phyloP scores from a whole-genome alignment of 768 basidiomycete genomes.

The Pholiota conissans region DNA sequence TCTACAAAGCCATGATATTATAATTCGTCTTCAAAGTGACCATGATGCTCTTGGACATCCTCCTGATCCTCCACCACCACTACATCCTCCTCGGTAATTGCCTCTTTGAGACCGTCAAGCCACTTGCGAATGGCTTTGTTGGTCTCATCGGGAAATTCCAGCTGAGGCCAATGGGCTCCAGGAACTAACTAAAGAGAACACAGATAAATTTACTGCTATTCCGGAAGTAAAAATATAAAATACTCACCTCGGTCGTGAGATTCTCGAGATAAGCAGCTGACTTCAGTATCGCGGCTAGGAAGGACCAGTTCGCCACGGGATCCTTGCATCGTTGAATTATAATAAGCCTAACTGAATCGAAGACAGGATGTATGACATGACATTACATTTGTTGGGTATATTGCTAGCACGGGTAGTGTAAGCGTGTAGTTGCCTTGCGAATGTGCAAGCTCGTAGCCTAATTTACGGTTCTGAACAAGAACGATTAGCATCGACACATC shows the following conservation, averaged over 20 bases:
- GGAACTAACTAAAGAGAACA: constrained; percentile 44
- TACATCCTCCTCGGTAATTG: too few species aligned
- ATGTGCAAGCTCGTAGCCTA: constrained; percentile 39
- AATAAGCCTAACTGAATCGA: not conserved
- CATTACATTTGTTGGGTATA: constrained; percentile 39
- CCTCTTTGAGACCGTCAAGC: constrained; percentile 30
- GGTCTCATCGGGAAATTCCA: constrained; percentile 55
- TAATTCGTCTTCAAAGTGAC: constrained; percentile 1
- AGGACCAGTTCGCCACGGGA: constrained; percentile 46
- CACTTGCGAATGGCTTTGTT: constrained; percentile 54
- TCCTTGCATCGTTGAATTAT: constrained; percentile 32
- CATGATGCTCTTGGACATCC: not conserved
- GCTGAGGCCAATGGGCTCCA: constrained; percentile 68
- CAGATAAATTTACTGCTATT: not conserved
- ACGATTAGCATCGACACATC: not conserved
- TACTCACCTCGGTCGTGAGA: constrained; percentile 36
- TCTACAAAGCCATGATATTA: not conserved
- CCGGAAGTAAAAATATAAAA: not conserved
- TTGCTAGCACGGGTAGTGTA: constrained; percentile 41
- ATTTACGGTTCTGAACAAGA: constrained; percentile 37
- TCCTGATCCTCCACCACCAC: too few species aligned
- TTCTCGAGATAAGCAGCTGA: constrained; percentile 39
- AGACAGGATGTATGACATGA: not conserved
- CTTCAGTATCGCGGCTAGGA: constrained; percentile 31
- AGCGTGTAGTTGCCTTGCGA: constrained; percentile 47